phyloP scores from a whole-genome alignment of 371 early-diverging fungal genomes.

The Dentiscutata heterogama region DNA sequence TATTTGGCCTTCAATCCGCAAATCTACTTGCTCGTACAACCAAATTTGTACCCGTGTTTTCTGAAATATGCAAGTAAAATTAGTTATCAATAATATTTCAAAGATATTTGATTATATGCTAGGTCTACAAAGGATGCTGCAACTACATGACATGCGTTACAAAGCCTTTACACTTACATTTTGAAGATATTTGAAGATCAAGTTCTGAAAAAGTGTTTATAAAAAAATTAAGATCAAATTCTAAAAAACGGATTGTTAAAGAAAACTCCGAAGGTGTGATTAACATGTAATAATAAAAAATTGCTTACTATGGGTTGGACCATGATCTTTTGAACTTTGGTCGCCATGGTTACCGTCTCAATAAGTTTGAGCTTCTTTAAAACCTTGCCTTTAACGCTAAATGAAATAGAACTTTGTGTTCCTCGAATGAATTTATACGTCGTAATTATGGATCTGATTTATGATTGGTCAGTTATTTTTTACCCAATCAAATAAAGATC shows the following conservation, averaged over 20 bases:
- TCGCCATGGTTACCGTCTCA: constrained; percentile 66
- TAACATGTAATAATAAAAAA: not conserved
- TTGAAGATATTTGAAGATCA: constrained; percentile 93
- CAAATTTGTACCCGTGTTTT: constrained; percentile 92
- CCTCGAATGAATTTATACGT: too few species aligned
- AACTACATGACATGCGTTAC: not conserved
- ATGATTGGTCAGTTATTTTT: too few species aligned
- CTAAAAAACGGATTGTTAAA: too few species aligned
- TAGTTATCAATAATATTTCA: constrained; percentile 17
- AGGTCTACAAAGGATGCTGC: not conserved
- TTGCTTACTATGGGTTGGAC: constrained; percentile 93
- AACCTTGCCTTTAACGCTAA: too few species aligned
- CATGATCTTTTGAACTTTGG: constrained; percentile 95
- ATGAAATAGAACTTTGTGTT: too few species aligned
- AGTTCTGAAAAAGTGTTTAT: constrained; percentile 67
- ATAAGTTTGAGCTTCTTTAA: too few species aligned
- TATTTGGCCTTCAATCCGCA: constrained; percentile 93
- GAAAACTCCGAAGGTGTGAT: too few species aligned
- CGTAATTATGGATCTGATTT: too few species aligned
- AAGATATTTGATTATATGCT: not conserved
- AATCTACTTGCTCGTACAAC: constrained; percentile 89
- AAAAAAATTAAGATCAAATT: constrained; percentile 1
- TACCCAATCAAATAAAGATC: too few species aligned
- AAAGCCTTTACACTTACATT: constrained; percentile 58
- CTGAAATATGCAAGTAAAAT: constrained; percentile 55